A percentile compares a stretch with the other conserved stretches of the same genome.
These are phyloP conservation scores for Manihot esculenta DNA, from an alignment of 441 rosid species.

Conservation along the genomic window DNA sequence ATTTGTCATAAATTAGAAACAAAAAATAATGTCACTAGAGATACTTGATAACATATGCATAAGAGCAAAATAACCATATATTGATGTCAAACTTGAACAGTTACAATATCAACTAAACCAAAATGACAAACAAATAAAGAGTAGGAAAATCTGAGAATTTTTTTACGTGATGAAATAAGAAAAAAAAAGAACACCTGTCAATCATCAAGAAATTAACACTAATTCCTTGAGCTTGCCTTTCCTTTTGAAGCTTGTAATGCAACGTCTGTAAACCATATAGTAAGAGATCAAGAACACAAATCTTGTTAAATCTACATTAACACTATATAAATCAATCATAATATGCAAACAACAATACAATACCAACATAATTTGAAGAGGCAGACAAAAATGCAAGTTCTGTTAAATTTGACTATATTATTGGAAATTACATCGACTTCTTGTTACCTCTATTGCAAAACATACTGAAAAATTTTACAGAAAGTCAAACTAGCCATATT, in stretches of 20 bases:
- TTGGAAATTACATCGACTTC: not conserved
- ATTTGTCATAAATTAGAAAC: not conserved
- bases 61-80: not conserved
- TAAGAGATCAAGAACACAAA: not conserved
- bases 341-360: not conserved
- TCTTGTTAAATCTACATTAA: not conserved
- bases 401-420: not conserved
- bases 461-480: not conserved
- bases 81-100: not conserved
- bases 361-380: not conserved
- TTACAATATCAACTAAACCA: not conserved
- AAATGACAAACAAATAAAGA: not conserved
- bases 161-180: not conserved
- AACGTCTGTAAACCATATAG: slow-evolving; percentile 46
- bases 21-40: not conserved
- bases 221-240: slow-evolving; percentile 44
- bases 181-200: slow-evolving; percentile 46
- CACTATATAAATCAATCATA: not conserved
- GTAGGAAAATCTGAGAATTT: not conserved
- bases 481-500: not conserved
- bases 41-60: not conserved
- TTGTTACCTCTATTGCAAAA: not conserved
- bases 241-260: slow-evolving; percentile 48
- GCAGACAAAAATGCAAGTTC: not conserved
- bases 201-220: slow-evolving; percentile 61